Evolutionary conservation across 2,329 filamentous ascomycete species (phyloP), one percentile per base, ranked within the genome.

Genomic region (Cladosporium sp.): DNA sequence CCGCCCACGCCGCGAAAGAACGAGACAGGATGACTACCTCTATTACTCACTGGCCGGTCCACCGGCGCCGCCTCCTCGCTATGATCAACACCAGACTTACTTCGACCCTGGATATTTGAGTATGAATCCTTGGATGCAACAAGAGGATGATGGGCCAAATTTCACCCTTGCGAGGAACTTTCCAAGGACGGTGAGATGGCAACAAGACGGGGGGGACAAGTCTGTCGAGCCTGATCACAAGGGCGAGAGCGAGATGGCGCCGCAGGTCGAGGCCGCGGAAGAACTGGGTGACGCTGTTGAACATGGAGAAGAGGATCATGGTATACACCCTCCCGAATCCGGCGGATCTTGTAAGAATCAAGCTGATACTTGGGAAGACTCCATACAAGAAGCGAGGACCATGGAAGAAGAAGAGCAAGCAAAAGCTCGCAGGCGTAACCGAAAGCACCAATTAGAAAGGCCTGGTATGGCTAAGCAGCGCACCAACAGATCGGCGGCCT

Each of bases 161-260:
- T 63, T 64, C 46, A 59, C 55, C 10, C 53, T 64, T 42, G 60
- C 59, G 8, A 53, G 56, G 14, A 64, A 61, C 9, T 59, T 63
- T 35, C 62, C 62, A 2, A 60, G 61, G 34, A 59, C 56, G 31
- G 56, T 64, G 13, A 48, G 62, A 43, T 59, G 55, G 53, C 54
- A 57, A 41, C 55, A 54, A 34, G 46, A 44, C 4, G 37, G 31
- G n/a, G 46, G 53, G 1, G 41, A 52, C 1, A 53, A 43, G 16
- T 41, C 49, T 31, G 54, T 61, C 4, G 42, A 58, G 19, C 46
- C 54, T n/a, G 54, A 46, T 10, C 57, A 62, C 42, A 63, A 61
- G 31, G 60, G 58, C n/a, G 55, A 59, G 34, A 54, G 57, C 14
- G 61, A 64, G 54, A 44, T 56, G 13, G 60, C 62, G 32, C 61